These are phyloP conservation scores for Cenchrus americanus DNA, from an alignment of 176 grass and related monocot species.

Conservation along the genomic window DNA sequence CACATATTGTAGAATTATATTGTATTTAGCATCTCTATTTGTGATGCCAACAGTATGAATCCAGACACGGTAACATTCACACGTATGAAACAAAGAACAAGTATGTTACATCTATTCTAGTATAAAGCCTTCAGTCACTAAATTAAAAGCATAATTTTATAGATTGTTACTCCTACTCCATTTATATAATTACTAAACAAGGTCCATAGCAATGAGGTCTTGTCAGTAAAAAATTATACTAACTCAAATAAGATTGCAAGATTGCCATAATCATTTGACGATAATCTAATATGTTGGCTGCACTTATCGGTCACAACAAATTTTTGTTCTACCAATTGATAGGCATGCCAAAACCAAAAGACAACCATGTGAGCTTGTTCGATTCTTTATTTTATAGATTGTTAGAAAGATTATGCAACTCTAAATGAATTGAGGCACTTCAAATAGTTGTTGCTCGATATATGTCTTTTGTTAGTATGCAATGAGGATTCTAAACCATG, in stretches of 20 bases:
- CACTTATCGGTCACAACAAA: too few relatives aligned
- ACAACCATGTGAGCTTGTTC: not conserved
- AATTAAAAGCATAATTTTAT: not conserved
- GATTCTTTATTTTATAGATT: not conserved
- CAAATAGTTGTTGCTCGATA: not conserved
- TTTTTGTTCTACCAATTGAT: not conserved
- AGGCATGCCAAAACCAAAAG: not conserved
- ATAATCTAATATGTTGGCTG: too few relatives aligned
- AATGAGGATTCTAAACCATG: not conserved
- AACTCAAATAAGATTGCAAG: not conserved
- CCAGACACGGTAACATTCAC: not conserved
- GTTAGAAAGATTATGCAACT: not conserved
- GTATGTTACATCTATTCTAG: not conserved
- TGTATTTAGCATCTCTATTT: not conserved
- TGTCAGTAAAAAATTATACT: not conserved
- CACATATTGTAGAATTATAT: not conserved
- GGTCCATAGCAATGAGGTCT: not conserved
- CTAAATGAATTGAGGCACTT: not conserved
- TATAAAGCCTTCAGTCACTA: not conserved
- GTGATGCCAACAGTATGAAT: not conserved
- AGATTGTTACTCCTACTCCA: not conserved
- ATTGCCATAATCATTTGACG: not conserved
- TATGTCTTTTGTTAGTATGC: not conserved
- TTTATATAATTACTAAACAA: not conserved
- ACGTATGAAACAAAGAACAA: not conserved